Percentiles rank a stretch among this genome's conserved stretches.
Evolutionary conservation across 768 basidiomycete species (phyloP).

Genomic region (Boletellus ananiceps): DNA sequence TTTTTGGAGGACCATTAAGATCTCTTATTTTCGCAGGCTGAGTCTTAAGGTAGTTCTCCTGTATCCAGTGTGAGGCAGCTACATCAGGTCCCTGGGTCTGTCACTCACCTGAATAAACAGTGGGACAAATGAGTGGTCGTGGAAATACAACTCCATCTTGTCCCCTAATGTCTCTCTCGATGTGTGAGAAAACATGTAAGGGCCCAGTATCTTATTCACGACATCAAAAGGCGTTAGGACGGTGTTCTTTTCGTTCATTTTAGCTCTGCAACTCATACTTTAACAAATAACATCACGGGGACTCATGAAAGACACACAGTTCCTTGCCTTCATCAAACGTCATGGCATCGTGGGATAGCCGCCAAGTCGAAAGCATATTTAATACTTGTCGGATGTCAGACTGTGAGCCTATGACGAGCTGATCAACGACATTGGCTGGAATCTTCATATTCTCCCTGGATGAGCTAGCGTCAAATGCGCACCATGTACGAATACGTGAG

Average conservation of each 20-base stretch:
- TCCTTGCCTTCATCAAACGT: slow-evolving; percentile 87
- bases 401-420: slow-evolving; percentile 82
- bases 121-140: slow-evolving; percentile 91
- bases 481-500: background rate
- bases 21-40: slow-evolving; percentile 60
- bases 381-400: slow-evolving; percentile 97
- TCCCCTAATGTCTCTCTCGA: slow-evolving; percentile 78
- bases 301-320: slow-evolving; percentile 52
- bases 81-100: background rate
- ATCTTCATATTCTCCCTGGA: slow-evolving; percentile 87
- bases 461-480: background rate
- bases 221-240: slow-evolving; percentile 92
- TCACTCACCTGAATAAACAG: slow-evolving; percentile 82
- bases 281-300: background rate
- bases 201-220: slow-evolving; percentile 83
- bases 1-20: slow-evolving; percentile 57
- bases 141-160: slow-evolving; percentile 96
- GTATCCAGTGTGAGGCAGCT: slow-evolving; percentile 22
- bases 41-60: slow-evolving; percentile 93
- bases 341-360: slow-evolving; percentile 75
- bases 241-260: slow-evolving; percentile 88
- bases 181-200: slow-evolving; percentile 83
- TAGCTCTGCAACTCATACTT: slow-evolving; percentile 47
- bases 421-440: slow-evolving; percentile 88
- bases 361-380: slow-evolving; percentile 98